These are phyloP conservation scores for Populus alba DNA, from an alignment of 345 rosid genomes.

Conservation along the genomic window DNA sequence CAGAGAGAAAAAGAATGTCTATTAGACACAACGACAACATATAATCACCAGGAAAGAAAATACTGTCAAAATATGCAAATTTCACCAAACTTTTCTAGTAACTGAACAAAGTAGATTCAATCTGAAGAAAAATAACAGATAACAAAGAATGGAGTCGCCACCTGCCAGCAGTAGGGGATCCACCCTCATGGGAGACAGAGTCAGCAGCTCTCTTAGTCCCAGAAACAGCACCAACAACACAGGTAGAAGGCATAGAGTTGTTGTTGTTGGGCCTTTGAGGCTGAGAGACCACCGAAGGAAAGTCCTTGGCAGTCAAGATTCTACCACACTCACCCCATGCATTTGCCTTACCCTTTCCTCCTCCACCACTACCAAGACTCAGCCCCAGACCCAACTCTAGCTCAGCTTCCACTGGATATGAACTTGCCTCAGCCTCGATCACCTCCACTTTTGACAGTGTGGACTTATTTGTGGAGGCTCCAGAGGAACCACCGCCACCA, in stretches of 20 bases:
- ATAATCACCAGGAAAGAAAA: neutral
- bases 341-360: conserved; percentile 37
- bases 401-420: conserved; percentile 50
- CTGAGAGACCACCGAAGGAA: conserved; percentile 47
- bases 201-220: conserved; percentile 76
- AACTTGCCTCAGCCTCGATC: conserved; percentile 39
- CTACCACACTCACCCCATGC: conserved; percentile 77
- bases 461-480: conserved; percentile 33
- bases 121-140: neutral
- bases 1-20: neutral
- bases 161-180: conserved; percentile 68
- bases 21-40: neutral
- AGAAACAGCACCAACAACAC: conserved; percentile 35
- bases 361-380: conserved; percentile 55
- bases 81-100: conserved; percentile 7
- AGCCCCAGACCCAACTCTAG: conserved; percentile 68
- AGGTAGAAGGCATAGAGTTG: conserved; percentile 13
- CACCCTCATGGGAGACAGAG: conserved; percentile 53
- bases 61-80: neutral
- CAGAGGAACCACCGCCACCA: conserved; percentile 24
- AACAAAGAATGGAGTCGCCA: conserved; percentile 1
- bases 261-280: conserved; percentile 14
- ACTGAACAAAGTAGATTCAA: conserved; percentile 1
- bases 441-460: conserved; percentile 32
- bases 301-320: conserved; percentile 71